Conservation (phyloP, 2,329 filamentous ascomycete species). For the Lizonia empirigonia region DNA sequence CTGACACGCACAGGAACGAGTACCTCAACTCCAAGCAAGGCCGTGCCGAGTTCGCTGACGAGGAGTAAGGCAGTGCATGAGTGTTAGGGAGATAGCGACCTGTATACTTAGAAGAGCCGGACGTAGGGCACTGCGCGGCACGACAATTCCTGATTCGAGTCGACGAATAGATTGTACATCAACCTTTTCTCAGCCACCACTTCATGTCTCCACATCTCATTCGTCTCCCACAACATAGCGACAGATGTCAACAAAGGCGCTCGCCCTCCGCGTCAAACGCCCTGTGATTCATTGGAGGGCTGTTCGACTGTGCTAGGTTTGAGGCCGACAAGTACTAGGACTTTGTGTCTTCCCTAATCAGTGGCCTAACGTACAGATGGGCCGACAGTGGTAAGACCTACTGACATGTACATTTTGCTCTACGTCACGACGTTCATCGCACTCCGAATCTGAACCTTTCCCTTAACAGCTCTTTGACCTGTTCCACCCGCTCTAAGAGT, state of each 20-base stretch:
- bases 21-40: conserved; percentile 82
- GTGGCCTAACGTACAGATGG: too few species aligned
- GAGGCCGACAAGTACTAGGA: too few species aligned
- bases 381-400: too few species aligned
- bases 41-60: conserved; percentile 59
- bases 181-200: not conserved
- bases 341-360: too few species aligned
- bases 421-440: not conserved
- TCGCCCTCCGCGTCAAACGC: too few species aligned
- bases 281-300: too few species aligned
- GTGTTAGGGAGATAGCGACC: conserved; percentile 7
- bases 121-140: conserved; percentile 12
- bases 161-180: conserved; percentile 34
- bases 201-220: not conserved
- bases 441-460: not conserved
- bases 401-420: too few species aligned
- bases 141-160: conserved; percentile 21
- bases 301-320: too few species aligned
- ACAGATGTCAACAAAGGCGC: too few species aligned
- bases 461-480: not conserved
- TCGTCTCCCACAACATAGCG: not conserved
- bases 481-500: not conserved
- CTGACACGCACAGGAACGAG: conserved; percentile 65
- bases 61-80: conserved; percentile 39
- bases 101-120: conserved; percentile 23